These are phyloP conservation scores for Begonia fuchsioides DNA, from an alignment of 306 rosid species.

Conservation along the genomic window DNA sequence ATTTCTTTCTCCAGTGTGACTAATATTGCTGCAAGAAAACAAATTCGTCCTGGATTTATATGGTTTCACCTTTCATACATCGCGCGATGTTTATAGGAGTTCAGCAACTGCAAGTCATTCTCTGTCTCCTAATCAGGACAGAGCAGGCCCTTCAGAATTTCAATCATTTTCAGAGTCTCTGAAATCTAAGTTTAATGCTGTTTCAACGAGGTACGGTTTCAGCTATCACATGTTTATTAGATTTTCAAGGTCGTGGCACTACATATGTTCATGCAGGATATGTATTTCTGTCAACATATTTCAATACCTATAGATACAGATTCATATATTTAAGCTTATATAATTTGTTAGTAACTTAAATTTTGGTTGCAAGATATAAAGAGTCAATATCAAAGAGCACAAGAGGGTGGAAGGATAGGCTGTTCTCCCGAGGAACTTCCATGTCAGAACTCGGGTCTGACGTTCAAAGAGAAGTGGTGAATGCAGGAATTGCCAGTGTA, in stretches of 20 bases:
- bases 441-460: slow-evolving; percentile 49
- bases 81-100: too few species aligned
- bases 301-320: neutral
- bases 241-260: neutral
- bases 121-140: slow-evolving; percentile 29
- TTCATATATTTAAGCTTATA: too few species aligned
- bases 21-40: too few species aligned
- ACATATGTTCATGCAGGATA: too few species aligned
- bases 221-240: slow-evolving; percentile 1
- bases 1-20: too few species aligned
- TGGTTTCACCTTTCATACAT: neutral
- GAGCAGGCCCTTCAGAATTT: slow-evolving; percentile 70
- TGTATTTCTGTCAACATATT: too few species aligned
- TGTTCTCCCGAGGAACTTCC: slow-evolving; percentile 53
- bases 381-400: slow-evolving; percentile 77
- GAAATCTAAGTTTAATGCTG: slow-evolving; percentile 44
- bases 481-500: slow-evolving; percentile 43
- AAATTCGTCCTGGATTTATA: neutral
- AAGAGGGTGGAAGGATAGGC: slow-evolving; percentile 74
- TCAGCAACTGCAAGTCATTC: slow-evolving; percentile 21
- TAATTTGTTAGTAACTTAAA: neutral
- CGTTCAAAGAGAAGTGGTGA: slow-evolving; percentile 45
- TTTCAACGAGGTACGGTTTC: slow-evolving; percentile 49
- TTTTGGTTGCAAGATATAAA: slow-evolving; percentile 43
- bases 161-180: slow-evolving; percentile 74